These are phyloP conservation scores for Monilinia laxa DNA, from an alignment of 2,329 filamentous ascomycete genomes.

Conservation along the genomic window DNA sequence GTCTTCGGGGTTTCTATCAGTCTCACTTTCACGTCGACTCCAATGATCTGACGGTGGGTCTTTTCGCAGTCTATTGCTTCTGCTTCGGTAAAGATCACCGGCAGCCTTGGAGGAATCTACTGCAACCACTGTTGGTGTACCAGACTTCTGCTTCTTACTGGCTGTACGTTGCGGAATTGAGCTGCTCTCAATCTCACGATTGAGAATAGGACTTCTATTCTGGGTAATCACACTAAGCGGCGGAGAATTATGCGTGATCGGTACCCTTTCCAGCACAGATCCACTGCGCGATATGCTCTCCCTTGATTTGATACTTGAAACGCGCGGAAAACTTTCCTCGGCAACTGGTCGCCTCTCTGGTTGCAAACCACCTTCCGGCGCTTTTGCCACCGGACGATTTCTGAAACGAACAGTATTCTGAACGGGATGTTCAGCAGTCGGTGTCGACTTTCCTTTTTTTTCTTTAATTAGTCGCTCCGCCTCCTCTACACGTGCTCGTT, in stretches of 20 bases:
- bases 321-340: slow-evolving; percentile 40
- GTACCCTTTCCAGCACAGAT: slow-evolving; percentile 36
- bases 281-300: slow-evolving; percentile 41
- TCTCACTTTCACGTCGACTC: slow-evolving; percentile 47
- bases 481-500: slow-evolving; percentile 78
- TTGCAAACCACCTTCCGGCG: slow-evolving; percentile 27
- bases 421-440: slow-evolving; percentile 30
- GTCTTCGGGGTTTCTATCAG: slow-evolving; percentile 44
- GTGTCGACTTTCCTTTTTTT: slow-evolving; percentile 51
- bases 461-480: slow-evolving; percentile 65
- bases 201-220: slow-evolving; percentile 20
- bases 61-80: slow-evolving; percentile 60
- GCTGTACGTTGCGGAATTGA: slow-evolving; percentile 50
- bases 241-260: slow-evolving; percentile 26
- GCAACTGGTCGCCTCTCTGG: slow-evolving; percentile 32
- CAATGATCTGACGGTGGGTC: slow-evolving; percentile 55
- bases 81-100: slow-evolving; percentile 47
- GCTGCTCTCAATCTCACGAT: slow-evolving; percentile 1
- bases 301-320: slow-evolving; percentile 41
- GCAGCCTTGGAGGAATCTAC: slow-evolving; percentile 25
- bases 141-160: slow-evolving; percentile 60
- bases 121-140: slow-evolving; percentile 38
- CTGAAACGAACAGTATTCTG: slow-evolving; percentile 40
- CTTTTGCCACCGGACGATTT: slow-evolving; percentile 37
- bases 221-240: slow-evolving; percentile 19